phyloP scores from a whole-genome alignment of 257 asterid species.

The Galeopsis tetrahit region DNA sequence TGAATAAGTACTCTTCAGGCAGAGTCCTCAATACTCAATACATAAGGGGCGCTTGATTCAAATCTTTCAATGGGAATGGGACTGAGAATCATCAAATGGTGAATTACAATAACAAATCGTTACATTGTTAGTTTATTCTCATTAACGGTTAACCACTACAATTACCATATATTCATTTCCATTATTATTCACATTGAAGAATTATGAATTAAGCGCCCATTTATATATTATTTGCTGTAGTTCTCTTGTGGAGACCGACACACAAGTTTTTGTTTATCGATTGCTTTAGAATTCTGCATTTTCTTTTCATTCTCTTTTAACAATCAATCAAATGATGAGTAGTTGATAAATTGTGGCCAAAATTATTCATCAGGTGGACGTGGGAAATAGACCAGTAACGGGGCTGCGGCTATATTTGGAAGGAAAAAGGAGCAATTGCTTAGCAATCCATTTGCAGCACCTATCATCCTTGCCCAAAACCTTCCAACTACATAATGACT shows the following conservation, averaged over 20 bases:
- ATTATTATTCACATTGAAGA: no score
- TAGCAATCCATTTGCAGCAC: constrained; percentile 83
- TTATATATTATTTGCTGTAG: not conserved
- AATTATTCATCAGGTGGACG: constrained; percentile 58
- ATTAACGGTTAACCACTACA: no score
- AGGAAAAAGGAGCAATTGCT: constrained; percentile 73
- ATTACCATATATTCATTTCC: no score
- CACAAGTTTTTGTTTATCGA: not conserved
- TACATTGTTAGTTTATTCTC: no score
- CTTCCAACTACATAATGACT: constrained; percentile 55
- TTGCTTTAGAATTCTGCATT: not conserved
- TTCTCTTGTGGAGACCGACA: not conserved
- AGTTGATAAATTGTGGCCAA: constrained; percentile 12
- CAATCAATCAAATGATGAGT: not conserved
- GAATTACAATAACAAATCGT: no score
- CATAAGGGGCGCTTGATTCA: not conserved
- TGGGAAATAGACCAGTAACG: constrained; percentile 64
- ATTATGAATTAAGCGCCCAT: no score
- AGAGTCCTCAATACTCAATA: not conserved
- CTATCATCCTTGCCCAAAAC: constrained; percentile 73
- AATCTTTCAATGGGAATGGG: not conserved
- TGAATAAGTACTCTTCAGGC: constrained; percentile 14
- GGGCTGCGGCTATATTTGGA: constrained; percentile 77
- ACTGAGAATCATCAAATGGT: no score
- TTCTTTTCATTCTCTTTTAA: not conserved